Percentiles rank a stretch among this genome's conserved stretches.
Evolutionary conservation across 2,329 filamentous ascomycete species (phyloP).

Genomic region (Parafenestella ontariensis): DNA sequence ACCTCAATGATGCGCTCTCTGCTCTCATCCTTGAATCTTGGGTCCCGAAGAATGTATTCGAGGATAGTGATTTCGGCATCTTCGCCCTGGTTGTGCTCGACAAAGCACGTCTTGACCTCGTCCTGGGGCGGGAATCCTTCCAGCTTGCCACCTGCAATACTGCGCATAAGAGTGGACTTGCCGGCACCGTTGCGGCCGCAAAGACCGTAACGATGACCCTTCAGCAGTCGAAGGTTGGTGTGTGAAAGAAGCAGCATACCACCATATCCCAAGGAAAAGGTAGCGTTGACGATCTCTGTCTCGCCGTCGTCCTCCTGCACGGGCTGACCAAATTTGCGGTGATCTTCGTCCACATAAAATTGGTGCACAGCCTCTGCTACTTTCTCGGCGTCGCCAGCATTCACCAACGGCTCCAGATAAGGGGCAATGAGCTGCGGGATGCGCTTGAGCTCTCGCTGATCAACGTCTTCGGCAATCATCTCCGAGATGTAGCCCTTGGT

Average conservation of each 20-base stretch:
- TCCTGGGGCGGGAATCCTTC: constrained; percentile 96
- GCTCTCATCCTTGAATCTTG: constrained; percentile 80
- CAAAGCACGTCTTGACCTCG: constrained; percentile 92
- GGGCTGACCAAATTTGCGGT: constrained; percentile 84
- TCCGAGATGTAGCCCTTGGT: constrained; percentile 77
- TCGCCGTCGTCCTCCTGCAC: constrained; percentile 91
- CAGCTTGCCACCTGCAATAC: constrained; percentile 92
- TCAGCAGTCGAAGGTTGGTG: constrained; percentile 91
- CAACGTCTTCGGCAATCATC: constrained; percentile 88
- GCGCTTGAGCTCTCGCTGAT: constrained; percentile 78
- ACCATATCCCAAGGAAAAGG: constrained; percentile 96
- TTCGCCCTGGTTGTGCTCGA: constrained; percentile 98
- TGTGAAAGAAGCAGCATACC: constrained; percentile 97
- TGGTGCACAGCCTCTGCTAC: constrained; percentile 77
- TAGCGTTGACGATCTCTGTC: constrained; percentile 94
- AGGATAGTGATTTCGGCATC: constrained; percentile 96
- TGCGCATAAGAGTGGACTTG: constrained; percentile 99
- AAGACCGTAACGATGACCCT: constrained; percentile 96
- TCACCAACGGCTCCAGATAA: constrained; percentile 76
- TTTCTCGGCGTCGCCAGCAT: constrained; percentile 66
- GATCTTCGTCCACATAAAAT: constrained; percentile 82
- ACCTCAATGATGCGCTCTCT: constrained; percentile 82
- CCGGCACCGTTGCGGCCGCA: constrained; percentile 97
- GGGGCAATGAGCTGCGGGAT: constrained; percentile 73
- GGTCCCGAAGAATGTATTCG: constrained; percentile 90